Percentiles rank a stretch among this genome's conserved stretches.
Conservation (phyloP, 2,329 filamentous ascomycete species). For the Beauveria scarabaeidicola region DNA sequence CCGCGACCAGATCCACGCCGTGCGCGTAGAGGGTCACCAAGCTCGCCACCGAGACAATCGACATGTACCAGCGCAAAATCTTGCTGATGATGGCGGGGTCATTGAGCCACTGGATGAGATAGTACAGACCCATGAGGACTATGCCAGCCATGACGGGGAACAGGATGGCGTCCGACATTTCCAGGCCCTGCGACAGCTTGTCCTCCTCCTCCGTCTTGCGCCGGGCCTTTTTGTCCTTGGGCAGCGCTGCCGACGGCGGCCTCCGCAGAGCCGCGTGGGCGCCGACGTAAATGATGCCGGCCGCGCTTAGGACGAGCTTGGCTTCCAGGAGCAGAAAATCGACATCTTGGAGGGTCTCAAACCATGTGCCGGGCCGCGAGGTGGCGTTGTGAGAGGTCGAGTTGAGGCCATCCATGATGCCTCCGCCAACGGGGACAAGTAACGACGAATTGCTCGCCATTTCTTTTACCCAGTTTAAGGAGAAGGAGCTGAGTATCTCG, state of each 20-base stretch:
- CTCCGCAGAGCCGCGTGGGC: conserved; percentile 78
- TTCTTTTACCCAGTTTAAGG: not conserved
- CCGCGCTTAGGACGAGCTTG: conserved; percentile 52
- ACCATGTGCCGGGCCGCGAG: conserved; percentile 21
- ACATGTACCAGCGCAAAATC: conserved; percentile 77
- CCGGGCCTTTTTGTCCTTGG: conserved; percentile 36
- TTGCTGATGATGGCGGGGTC: conserved; percentile 76
- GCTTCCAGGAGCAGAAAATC: conserved; percentile 38
- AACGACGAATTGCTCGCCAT: conserved; percentile 19
- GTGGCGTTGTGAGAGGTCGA: conserved; percentile 20
- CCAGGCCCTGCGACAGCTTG: conserved; percentile 40
- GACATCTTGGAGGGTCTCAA: conserved; percentile 24
- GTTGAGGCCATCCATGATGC: conserved; percentile 22
- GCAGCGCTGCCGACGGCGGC: conserved; percentile 66
- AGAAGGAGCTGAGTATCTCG: not conserved
- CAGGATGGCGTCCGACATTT: conserved; percentile 70
- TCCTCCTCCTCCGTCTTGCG: conserved; percentile 42
- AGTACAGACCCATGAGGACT: conserved; percentile 69
- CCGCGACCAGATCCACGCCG: conserved; percentile 51
- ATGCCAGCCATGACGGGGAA: conserved; percentile 71
- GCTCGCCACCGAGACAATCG: conserved; percentile 68
- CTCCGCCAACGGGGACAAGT: conserved; percentile 12
- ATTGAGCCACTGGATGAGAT: conserved; percentile 80
- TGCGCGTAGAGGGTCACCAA: conserved; percentile 69
- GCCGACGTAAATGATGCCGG: conserved; percentile 77